Evolutionary conservation across 306 rosid species (phyloP), one percentile per base, ranked within the genome.

Genomic region (Dalbergia cochinchinensis): DNA sequence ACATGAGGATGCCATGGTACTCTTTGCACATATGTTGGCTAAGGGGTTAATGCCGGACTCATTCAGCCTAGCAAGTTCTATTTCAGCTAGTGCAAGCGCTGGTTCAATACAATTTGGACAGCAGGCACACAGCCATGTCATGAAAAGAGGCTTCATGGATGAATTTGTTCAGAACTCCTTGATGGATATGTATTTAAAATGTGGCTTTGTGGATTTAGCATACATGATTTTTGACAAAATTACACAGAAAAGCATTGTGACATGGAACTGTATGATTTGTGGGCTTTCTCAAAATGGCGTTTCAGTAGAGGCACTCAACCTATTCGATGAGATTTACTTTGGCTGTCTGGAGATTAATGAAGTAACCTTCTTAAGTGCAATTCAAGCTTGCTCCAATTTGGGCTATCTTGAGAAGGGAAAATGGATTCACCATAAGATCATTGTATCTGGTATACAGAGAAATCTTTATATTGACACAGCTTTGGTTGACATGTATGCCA

Each of bases 251-350:
- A 87, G 97, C 81, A 80, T 88, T 19, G 86, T 90, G 64, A 85
- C 97, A 8, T 92, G 97, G 97, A 94, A 92, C 78, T 92, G 92
- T 84, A 91, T 92, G 94, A 87, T 94, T 34, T 87, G 87, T 75
- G 97, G 97, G 63, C 88, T 90, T 86, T 87, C 94, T 50, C 95
- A 90, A 75, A 90, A 88, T 75, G 97, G 97, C 34, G 22, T 86
- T 73, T 84, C 97, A 60, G 78, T 64, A 72, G 91, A 87, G 78
- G 99, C 97, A 78, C 89, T 94, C 65, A 78, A 54, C 50, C 87
- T 94, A 71, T 94, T 92, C 71, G 92, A 94, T 78, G 74, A 87
- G 80, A 92, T 92, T 89, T 88, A 74, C 77, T 63, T 73, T 16
- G 85, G 76, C 73, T n/a, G 84, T 62, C 89, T 72, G 16, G 86